These are phyloP conservation scores for Zymoseptoria ardabiliae DNA, from an alignment of 2,329 filamentous ascomycete species.

Conservation along the genomic window DNA sequence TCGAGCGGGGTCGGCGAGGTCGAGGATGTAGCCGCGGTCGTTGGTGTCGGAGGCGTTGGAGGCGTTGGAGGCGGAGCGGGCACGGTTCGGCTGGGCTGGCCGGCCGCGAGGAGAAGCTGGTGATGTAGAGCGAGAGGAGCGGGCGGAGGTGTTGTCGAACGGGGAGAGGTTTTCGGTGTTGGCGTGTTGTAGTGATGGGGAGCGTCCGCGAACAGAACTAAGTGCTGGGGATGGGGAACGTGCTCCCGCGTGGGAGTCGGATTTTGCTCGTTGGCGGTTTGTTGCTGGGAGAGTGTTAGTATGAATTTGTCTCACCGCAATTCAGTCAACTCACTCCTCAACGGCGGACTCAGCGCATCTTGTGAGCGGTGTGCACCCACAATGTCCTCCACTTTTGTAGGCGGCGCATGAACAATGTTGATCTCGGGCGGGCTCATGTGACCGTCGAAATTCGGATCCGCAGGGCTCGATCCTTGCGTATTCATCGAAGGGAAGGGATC, in stretches of 20 bases:
- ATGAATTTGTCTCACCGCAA: not conserved
- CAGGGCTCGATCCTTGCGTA: conserved; percentile 32
- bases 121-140: conserved; percentile 41
- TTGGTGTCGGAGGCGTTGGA: conserved; percentile 49
- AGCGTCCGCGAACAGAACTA: conserved; percentile 25
- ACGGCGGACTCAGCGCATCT: conserved; percentile 77
- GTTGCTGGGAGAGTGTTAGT: conserved; percentile 9
- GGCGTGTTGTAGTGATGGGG: conserved; percentile 28
- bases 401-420: conserved; percentile 85
- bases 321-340: conserved; percentile 44
- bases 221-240: conserved; percentile 37
- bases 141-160: conserved; percentile 29
- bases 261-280: conserved; percentile 51
- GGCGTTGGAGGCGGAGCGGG: conserved; percentile 47
- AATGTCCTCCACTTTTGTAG: conserved; percentile 40
- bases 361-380: conserved; percentile 51
- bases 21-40: conserved; percentile 72
- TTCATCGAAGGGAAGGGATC: conserved; percentile 44
- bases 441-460: conserved; percentile 33
- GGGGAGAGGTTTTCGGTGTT: conserved; percentile 37
- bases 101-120: conserved; percentile 33
- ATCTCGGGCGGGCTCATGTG: conserved; percentile 89
- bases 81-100: conserved; percentile 32
- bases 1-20: conserved; percentile 80
- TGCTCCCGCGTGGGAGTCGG: conserved; percentile 50